These are phyloP conservation scores for Suhomyces anneliseae DNA, from an alignment of 1,139 yeast genomes.

Conservation along the genomic window DNA sequence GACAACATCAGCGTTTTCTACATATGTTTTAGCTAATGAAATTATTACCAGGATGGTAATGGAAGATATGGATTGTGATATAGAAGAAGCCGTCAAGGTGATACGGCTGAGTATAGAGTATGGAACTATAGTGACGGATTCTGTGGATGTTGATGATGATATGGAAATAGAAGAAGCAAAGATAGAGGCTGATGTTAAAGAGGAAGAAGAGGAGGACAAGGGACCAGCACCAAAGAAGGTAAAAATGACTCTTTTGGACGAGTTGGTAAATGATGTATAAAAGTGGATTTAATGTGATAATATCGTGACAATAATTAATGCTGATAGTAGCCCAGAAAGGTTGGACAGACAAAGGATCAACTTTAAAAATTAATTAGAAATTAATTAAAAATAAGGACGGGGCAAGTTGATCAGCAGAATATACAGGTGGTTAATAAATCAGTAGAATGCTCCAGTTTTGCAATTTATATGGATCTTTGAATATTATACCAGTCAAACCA, in stretches of 20 bases:
- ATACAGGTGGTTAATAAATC: too few species aligned
- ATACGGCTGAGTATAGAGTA: conserved; percentile 54
- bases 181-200: neutral
- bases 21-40: conserved; percentile 66
- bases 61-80: conserved; percentile 40
- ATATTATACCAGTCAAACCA: too few species aligned
- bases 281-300: too few species aligned
- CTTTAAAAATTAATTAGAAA: too few species aligned
- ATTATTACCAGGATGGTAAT: conserved; percentile 51
- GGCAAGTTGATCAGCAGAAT: too few species aligned
- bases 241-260: conserved; percentile 6
- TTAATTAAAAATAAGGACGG: too few species aligned
- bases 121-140: conserved; percentile 52
- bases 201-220: neutral
- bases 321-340: too few species aligned
- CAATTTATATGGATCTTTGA: too few species aligned
- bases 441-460: too few species aligned
- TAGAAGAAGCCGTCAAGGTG: conserved; percentile 46
- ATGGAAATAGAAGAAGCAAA: conserved; percentile 12
- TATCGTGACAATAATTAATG: too few species aligned
- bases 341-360: too few species aligned
- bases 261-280: conserved; percentile 3
- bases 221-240: conserved; percentile 1
- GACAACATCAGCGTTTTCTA: conserved; percentile 56
- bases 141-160: conserved; percentile 33